Evolutionary conservation across 2,329 filamentous ascomycete species (phyloP).

Genomic region (Exophiala alcalophila): DNA sequence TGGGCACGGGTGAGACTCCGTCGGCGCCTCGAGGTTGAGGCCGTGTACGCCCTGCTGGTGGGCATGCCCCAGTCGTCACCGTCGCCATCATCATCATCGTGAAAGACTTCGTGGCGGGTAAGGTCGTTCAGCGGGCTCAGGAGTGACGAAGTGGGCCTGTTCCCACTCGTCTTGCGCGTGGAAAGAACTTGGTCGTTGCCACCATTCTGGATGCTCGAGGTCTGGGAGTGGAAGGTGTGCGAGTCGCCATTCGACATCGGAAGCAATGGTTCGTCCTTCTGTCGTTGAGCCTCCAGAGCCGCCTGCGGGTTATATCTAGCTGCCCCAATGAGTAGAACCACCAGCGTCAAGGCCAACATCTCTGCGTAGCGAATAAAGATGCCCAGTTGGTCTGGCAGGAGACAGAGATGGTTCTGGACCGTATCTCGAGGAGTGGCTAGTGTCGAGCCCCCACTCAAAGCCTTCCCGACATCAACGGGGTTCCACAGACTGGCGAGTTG

Average conservation of each 20-base stretch:
- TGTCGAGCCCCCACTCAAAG: slow-evolving; percentile 32
- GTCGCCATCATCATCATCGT: slow-evolving; percentile 5
- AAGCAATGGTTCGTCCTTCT: slow-evolving; percentile 30
- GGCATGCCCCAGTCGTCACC: slow-evolving; percentile 27
- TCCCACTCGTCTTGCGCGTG: slow-evolving; percentile 25
- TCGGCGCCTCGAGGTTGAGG: slow-evolving; percentile 36
- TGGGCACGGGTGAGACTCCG: slow-evolving; percentile 50
- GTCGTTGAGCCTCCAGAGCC: slow-evolving; percentile 33
- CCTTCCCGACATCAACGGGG: slow-evolving; percentile 62
- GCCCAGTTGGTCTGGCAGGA: slow-evolving; percentile 81
- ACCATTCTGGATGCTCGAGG: slow-evolving; percentile 15
- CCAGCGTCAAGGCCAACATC: slow-evolving; percentile 56
- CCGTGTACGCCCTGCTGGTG: slow-evolving; percentile 8
- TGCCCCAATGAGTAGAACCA: slow-evolving; percentile 35
- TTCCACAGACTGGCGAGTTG: slow-evolving; percentile 89
- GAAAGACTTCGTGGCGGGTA: slow-evolving; percentile 25
- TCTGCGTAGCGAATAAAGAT: slow-evolving; percentile 77
- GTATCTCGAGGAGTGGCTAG: slow-evolving; percentile 47
- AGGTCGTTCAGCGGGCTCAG: slow-evolving; percentile 52
- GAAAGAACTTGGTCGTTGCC: slow-evolving; percentile 18
- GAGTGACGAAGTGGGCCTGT: slow-evolving; percentile 49
- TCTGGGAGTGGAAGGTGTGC: slow-evolving; percentile 33
- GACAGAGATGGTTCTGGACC: slow-evolving; percentile 82
- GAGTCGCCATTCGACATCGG: slow-evolving; percentile 35
- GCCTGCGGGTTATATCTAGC: slow-evolving; percentile 21